phyloP scores from a whole-genome alignment of 139 green algal genomes.

The Zygnema circumcarinatum region DNA sequence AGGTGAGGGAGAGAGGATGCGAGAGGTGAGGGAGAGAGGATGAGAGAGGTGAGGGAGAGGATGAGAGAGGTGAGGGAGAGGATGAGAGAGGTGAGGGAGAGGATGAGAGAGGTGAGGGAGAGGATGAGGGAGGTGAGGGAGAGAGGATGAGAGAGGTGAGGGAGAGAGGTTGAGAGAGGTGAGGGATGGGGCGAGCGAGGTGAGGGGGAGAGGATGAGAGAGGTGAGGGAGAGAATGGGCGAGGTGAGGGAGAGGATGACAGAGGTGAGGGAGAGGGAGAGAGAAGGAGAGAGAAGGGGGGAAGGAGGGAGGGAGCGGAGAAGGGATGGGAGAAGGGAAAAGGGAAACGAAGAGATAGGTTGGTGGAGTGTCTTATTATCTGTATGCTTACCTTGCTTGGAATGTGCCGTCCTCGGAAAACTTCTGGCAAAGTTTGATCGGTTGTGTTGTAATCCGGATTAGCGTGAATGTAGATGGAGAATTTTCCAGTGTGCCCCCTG shows the following conservation, averaged over 20 bases:
- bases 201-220: neutral
- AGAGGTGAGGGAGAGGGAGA: neutral
- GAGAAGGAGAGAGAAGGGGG: neutral
- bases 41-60: neutral
- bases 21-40: neutral
- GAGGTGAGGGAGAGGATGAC: neutral
- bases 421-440: neutral
- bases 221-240: neutral
- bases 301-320: neutral
- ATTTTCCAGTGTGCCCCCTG: slow-evolving; percentile 16
- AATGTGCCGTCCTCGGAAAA: slow-evolving; percentile 24
- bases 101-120: neutral
- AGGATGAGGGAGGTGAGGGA: neutral
- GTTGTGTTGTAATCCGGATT: neutral
- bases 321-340: neutral
- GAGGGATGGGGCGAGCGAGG: neutral
- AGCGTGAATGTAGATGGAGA: slow-evolving; percentile 45
- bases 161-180: neutral
- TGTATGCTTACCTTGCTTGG: slow-evolving; percentile 19
- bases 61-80: neutral
- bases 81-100: neutral
- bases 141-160: neutral
- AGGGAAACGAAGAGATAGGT: neutral
- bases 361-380: too few relatives aligned
- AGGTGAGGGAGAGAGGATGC: neutral